These are phyloP conservation scores for Breynia disticha DNA, from an alignment of 441 rosid species.

Conservation along the genomic window DNA sequence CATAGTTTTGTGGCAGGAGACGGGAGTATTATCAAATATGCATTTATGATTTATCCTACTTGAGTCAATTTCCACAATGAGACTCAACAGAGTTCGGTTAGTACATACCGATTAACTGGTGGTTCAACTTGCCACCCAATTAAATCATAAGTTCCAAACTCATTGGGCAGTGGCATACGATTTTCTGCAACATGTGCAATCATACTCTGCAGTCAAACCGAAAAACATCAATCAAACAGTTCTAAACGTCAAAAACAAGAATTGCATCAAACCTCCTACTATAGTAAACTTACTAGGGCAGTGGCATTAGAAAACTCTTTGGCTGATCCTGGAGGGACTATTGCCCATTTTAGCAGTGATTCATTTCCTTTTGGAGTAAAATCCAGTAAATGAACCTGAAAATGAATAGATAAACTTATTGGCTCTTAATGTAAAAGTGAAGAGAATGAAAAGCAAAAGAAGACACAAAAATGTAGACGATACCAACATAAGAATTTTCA, in stretches of 20 bases:
- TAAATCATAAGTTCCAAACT: constrained; percentile 53
- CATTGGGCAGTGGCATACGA: constrained; percentile 48
- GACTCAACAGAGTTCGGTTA: neutral
- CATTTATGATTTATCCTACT: neutral
- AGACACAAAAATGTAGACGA: neutral
- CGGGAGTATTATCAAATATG: neutral
- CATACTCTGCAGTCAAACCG: constrained; percentile 36
- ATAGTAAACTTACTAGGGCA: constrained; percentile 40
- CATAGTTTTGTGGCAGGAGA: neutral
- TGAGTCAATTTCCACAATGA: neutral
- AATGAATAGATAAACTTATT: constrained; percentile 12
- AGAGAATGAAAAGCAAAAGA: neutral
- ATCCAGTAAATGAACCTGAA: constrained; percentile 54
- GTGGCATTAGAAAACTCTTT: constrained; percentile 43
- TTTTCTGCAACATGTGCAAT: constrained; percentile 55
- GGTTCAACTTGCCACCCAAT: constrained; percentile 59
- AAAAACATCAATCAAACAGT: constrained; percentile 13
- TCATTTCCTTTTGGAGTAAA: constrained; percentile 44
- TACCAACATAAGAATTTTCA: neutral
- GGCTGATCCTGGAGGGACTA: constrained; percentile 44
- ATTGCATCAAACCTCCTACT: constrained; percentile 5
- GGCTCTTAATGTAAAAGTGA: neutral
- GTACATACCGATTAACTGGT: constrained; percentile 29
- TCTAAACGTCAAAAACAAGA: constrained; percentile 3
- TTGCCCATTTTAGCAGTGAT: constrained; percentile 43